Base-by-base conservation (phyloP, 2,329 filamentous ascomycete species). In the Neospermospora avenae region DNA sequence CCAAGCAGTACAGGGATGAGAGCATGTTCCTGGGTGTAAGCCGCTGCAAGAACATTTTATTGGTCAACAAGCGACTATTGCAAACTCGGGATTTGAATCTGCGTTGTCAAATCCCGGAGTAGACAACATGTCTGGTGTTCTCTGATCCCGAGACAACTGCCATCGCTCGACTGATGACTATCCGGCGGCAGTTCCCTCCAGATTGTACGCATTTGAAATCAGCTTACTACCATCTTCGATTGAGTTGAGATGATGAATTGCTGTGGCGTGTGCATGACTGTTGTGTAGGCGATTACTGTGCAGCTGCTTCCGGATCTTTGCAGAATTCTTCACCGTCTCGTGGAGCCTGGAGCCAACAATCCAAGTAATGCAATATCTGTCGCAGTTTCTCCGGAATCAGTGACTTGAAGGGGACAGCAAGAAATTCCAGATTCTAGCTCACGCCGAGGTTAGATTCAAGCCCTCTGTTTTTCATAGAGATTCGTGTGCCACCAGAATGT, bases 251-350 rank as follows among this genome's bases (percentile, higher is more conserved):
- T 51, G 48, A 35, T 35, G 8, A 20, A 37, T 51, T 37, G n/a
- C 14, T 35, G 48, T 51, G 24, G 20, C 35, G 28, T 51, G 45
- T 18, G n/a, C 25, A 51, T 51, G 48, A 35, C 31, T 51, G 48
- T 37, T 37, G 28, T 3, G 4, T 20, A n/a, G 22, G 31, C 6
- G 55, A 34, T 57, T 45, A 57, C 55, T 57, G 55, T 57, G 55
- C 55, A 57, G 45, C 31, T 49, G 16, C 42, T 46, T 46, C 35
- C 16, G 31, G 25, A 14, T 14, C 25, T 24, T 37, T 11, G 10
- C 14, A 35, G 22, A 20, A 24, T n/a, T 11, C 16, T 22, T 10
- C n/a, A 13, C 4, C 16, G 16, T 18, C 13, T 37, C 28, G 11
- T 51, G 18, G 14, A 11, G 10, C 4, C n/a, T 13, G 11, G 18